Conservation (phyloP, 192 early-diverging fungal species). For the Lobosporangium transversale region DNA sequence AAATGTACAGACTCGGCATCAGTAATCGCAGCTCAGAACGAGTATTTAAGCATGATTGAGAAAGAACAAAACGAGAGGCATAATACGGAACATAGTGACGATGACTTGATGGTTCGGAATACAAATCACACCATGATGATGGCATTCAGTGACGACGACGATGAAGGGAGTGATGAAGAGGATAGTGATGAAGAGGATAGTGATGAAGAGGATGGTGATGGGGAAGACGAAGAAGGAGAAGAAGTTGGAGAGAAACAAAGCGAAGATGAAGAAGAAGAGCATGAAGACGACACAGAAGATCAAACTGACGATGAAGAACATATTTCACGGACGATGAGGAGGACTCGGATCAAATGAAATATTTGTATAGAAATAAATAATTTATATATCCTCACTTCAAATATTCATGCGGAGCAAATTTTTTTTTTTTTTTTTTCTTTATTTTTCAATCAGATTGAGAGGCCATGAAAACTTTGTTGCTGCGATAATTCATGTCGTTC, state of each 20-base stretch:
- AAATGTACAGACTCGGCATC: slow-evolving; percentile 78
- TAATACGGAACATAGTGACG: slow-evolving; percentile 55
- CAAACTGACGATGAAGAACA: slow-evolving; percentile 4
- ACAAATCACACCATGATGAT: slow-evolving; percentile 60
- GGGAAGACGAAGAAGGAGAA: slow-evolving; percentile 19
- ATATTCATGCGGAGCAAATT: not conserved
- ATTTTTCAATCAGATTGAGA: too few species aligned
- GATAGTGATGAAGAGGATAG: slow-evolving; percentile 60
- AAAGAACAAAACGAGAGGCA: slow-evolving; percentile 65
- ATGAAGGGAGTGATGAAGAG: slow-evolving; percentile 59
- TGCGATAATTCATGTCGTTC: slow-evolving; percentile 16
- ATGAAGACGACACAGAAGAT: slow-evolving; percentile 40
- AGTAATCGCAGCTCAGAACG: slow-evolving; percentile 80
- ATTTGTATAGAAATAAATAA: not conserved
- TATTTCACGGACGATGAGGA: slow-evolving; percentile 21
- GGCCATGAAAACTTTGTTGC: slow-evolving; percentile 8
- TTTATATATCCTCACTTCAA: not conserved
- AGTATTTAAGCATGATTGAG: slow-evolving; percentile 82
- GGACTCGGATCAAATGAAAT: slow-evolving; percentile 22
- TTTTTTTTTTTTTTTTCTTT: too few species aligned
- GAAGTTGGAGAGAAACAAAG: slow-evolving; percentile 54
- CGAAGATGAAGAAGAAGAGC: slow-evolving; percentile 46
- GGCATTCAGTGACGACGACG: slow-evolving; percentile 62
- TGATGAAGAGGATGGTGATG: slow-evolving; percentile 48
- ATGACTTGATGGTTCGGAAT: slow-evolving; percentile 61